phyloP scores from a whole-genome alignment of 768 basidiomycete genomes.

The Agaricus blazei region DNA sequence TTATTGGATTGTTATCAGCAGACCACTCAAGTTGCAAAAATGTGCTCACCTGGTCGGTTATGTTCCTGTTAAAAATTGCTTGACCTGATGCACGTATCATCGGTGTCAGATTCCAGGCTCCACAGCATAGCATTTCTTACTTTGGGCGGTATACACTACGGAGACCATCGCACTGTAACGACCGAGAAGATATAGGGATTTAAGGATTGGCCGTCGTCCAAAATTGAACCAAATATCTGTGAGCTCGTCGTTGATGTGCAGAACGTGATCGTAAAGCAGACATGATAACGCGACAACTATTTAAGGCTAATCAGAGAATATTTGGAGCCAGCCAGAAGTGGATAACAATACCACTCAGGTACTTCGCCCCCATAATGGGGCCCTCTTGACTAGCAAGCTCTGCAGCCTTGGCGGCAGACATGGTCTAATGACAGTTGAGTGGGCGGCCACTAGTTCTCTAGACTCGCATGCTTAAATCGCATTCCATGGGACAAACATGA shows the following conservation, averaged over 20 bases:
- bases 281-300: background rate
- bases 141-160: background rate
- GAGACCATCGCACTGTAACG: background rate
- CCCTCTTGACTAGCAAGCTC: background rate
- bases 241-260: slow-evolving; percentile 1
- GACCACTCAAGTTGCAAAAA: background rate
- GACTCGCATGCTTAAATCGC: no score
- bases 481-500: no score
- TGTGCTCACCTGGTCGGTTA: background rate
- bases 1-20: background rate
- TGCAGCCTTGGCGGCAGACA: background rate
- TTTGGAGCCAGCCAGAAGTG: background rate
- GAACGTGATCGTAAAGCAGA: background rate
- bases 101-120: background rate
- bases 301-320: no score
- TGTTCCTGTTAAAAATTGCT: background rate
- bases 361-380: background rate
- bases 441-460: no score
- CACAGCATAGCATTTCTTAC: background rate
- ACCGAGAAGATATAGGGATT: background rate
- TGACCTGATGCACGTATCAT: background rate
- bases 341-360: background rate
- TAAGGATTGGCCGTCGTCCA: background rate
- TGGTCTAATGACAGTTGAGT: background rate
- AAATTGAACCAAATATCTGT: background rate